Evolutionary conservation across 2,329 filamentous ascomycete species (phyloP), one percentile per base, ranked within the genome.

Genomic region (Alternaria postmessia): DNA sequence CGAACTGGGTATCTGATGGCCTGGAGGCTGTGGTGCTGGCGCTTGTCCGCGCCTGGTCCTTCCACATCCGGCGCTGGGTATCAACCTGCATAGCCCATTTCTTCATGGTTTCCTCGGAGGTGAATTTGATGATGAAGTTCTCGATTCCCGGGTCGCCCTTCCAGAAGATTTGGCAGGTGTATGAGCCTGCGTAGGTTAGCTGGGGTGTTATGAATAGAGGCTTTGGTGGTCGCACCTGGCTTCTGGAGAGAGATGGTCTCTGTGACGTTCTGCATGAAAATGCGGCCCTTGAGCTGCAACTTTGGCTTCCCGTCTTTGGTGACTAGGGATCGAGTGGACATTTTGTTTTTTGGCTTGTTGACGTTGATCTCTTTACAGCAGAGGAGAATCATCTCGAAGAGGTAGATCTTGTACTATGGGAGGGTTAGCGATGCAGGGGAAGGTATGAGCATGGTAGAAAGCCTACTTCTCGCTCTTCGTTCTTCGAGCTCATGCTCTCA

Each of bases 221-320:
- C 6, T 20, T 12, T 5, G 14, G 12, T 9, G 20, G 12, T 75
- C 86, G 75, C 87, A 96, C 94, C 93, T 79, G 93, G 92, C 78
- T 94, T 97, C 51, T 90, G 89, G 61, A 95, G 84, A 18, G 91
- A 94, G 42, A 97, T 84, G n/a, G 97, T 90, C 77, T 97, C 93
- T 39, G 94, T 98, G 55, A 99, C 94, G 74, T 99, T 99, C 69
- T 94, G 93, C 94, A 99, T 98, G 81, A 97, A 98, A 72, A 99
- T 99, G 52, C 95, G 89, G 39, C 95, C 95, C 80, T 99, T 99
- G 30, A 99, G 85, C 79, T 97, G 94, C 62, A 98, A 84, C 68
- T 86, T 87, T 28, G 84, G 81, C 79, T 94, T 97, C 42, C 90
- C 91, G 71, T 88, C 91, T 76, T 87, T 89, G 77, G 89, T 92